Evolutionary conservation across 345 rosid genomes (phyloP), one percentile per base, ranked within the genome.

Genomic region (Syzygium jambos): DNA sequence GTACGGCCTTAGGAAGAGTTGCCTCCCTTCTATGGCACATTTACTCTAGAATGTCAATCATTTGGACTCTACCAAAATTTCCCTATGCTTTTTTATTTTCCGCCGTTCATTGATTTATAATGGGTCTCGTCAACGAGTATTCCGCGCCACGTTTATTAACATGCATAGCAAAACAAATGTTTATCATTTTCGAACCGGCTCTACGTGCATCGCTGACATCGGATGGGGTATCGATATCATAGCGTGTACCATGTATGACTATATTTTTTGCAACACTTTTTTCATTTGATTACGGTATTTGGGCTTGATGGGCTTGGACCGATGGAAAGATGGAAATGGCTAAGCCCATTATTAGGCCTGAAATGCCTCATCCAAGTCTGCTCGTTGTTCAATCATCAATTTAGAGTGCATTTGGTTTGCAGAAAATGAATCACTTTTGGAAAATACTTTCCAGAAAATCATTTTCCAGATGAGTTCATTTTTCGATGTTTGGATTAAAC

Each of bases 321-420:
- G 21, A 30, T 6, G 78, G 22, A 68, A 34, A 30, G 21, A 30
- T 6, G 78, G 22, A 68, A 34, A 30, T 68, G 0, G 11, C 17
- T 30, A 63, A 30, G 77, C 41, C 77, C 41, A 29, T 65, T 65
- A 29, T 65, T 3, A 68, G 43, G 78, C 43, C 43, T 0, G 23
- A 4, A 68, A 68, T 4, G 19, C 43, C 46, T 61, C 34, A 61
- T 61, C 73, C 34, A 2, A 61, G 30, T 13, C 9, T n/a, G 17
- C 73, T 14, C 19, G 3, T 61, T n/a, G 17, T 61, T 8, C 34
- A 14, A 13, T 61, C 6, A 61, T 14, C 73, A 13, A 61, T 8
- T 8, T 3, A 0, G 0, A 4, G 7, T 43, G 46, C 46, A 1
- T 43, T 43, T 43, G 7, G 5, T 43, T 43, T 43, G 7, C 46